Percentiles rank a stretch among this genome's conserved stretches.
Conservation (phyloP, 2,329 filamentous ascomycete species). For the Trichoderma breve region DNA sequence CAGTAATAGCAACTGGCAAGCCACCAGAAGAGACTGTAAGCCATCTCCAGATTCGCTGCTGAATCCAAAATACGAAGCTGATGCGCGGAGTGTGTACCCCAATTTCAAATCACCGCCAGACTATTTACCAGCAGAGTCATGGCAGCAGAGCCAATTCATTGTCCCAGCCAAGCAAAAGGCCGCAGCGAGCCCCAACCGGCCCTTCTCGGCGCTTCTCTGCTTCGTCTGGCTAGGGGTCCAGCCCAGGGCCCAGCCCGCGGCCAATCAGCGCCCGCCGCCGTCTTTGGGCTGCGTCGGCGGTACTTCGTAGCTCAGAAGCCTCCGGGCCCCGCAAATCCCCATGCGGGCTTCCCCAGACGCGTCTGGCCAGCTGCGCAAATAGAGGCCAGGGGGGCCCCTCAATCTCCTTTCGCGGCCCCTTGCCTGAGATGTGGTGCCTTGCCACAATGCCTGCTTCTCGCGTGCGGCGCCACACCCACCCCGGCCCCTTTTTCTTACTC, state of each 20-base stretch:
- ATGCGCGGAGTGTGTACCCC: background rate
- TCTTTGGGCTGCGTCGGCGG: constrained; percentile 28
- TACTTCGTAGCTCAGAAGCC: constrained; percentile 33
- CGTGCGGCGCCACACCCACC: constrained; percentile 16
- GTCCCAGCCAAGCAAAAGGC: background rate
- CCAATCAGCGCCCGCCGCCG: background rate
- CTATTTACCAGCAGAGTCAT: constrained; percentile 1
- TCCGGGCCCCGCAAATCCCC: constrained; percentile 21
- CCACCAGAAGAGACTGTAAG: background rate
- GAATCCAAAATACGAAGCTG: background rate
- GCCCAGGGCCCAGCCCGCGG: background rate
- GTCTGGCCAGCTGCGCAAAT: background rate
- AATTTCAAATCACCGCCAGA: background rate
- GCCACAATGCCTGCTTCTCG: constrained; percentile 14
- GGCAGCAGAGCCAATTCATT: background rate
- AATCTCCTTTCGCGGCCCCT: constrained; percentile 8
- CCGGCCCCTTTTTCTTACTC: background rate
- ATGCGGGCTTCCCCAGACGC: constrained; percentile 33
- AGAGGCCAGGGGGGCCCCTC: constrained; percentile 3
- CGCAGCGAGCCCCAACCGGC: constrained; percentile 27
- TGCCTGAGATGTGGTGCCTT: background rate
- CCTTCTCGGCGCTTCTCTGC: constrained; percentile 39
- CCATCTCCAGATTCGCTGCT: background rate
- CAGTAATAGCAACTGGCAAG: background rate
- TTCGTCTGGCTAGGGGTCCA: constrained; percentile 12